These are phyloP conservation scores for Lipomyces starkeyi DNA, from an alignment of 805 yeast species.

Conservation along the genomic window DNA sequence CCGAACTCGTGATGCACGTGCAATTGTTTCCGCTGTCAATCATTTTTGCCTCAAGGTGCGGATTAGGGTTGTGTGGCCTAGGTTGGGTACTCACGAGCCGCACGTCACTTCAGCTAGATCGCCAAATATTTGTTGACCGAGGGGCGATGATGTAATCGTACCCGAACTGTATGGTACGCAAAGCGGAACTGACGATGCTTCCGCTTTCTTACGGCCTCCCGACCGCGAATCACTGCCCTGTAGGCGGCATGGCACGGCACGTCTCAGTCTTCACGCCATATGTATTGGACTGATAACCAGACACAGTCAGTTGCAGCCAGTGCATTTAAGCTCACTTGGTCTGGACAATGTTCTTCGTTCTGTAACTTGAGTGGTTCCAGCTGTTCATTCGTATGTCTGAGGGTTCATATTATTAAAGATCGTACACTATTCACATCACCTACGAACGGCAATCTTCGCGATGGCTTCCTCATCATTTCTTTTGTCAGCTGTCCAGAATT, in stretches of 20 bases:
- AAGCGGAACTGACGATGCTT: neutral
- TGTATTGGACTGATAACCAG: no score
- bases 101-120: neutral
- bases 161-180: neutral
- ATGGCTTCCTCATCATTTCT: neutral
- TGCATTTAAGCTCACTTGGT: no score
- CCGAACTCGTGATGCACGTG: neutral
- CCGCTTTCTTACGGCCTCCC: neutral
- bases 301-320: no score
- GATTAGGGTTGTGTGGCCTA: neutral
- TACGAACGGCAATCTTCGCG: neutral
- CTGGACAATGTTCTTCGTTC: no score
- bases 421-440: neutral
- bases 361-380: no score
- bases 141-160: neutral
- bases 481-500: neutral
- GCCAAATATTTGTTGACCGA: no score
- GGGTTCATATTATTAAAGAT: neutral
- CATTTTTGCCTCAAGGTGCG: neutral
- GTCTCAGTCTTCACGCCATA: neutral
- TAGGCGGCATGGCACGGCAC: neutral
- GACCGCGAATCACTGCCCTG: neutral
- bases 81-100: neutral
- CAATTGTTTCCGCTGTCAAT: neutral
- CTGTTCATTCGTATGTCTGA: no score